Conservation (phyloP, 1,284 basidiomycete genomes). For the Phellopilus nigrolimitatus region DNA sequence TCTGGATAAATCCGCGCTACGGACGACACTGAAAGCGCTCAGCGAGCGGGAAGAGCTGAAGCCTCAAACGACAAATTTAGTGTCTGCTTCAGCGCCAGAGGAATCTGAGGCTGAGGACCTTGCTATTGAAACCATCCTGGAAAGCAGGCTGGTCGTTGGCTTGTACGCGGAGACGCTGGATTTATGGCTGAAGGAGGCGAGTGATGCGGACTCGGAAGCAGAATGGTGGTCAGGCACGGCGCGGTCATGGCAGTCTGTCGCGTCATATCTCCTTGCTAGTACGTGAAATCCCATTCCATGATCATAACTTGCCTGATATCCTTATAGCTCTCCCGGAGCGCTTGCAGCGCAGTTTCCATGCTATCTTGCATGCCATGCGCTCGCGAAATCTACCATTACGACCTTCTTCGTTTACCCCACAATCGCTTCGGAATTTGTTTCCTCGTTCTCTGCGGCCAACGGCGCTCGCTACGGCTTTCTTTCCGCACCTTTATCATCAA, state of each 20-base stretch:
- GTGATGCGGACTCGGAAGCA: constrained; percentile 59
- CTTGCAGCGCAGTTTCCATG: constrained; percentile 36
- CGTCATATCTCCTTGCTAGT: constrained; percentile 67
- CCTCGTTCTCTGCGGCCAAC: constrained; percentile 42
- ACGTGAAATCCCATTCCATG: constrained; percentile 24
- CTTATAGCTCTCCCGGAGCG: constrained; percentile 53
- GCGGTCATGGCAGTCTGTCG: constrained; percentile 44
- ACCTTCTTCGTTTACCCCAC: constrained; percentile 44
- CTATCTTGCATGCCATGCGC: constrained; percentile 43
- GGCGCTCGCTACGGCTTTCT: constrained; percentile 49
- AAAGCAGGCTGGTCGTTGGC: constrained; percentile 38
- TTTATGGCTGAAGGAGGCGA: constrained; percentile 54
- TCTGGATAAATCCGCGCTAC: constrained; percentile 7
- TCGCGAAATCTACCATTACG: constrained; percentile 44
- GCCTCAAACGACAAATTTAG: too few relatives aligned
- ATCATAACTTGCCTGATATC: constrained; percentile 1
- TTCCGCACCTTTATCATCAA: constrained; percentile 42
- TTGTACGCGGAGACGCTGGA: constrained; percentile 59
- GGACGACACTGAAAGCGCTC: not conserved
- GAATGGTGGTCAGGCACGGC: constrained; percentile 74
- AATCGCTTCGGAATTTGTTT: constrained; percentile 47
- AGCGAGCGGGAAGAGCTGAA: not conserved
- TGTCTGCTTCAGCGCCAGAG: not conserved
- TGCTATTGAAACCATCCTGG: not conserved
- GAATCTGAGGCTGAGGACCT: constrained; percentile 3